Base-by-base conservation (phyloP, 345 rosid species). In the Rhizophora mangle region DNA sequence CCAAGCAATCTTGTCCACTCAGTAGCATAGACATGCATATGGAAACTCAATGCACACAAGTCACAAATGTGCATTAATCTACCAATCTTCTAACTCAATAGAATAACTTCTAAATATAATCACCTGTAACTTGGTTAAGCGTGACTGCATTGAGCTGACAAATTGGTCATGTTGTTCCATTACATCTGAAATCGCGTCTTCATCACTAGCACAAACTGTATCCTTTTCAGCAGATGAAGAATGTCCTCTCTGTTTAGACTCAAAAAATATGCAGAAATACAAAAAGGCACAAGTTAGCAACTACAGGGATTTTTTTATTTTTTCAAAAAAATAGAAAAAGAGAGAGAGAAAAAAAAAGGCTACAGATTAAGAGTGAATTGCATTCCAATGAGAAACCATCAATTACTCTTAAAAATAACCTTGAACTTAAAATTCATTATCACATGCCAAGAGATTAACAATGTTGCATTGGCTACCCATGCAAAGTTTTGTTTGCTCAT, bases 121-220 rank as follows among this genome's bases (percentile, higher is more conserved):
- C 79, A 96, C 99, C 99, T 96, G 97, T 84, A 96, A 81, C 82
- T 89, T 96, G 22, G 90, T 85, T 60, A 92, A 79, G 54, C 99
- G 98, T 74, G 98, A 88, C 63, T 87, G 93, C 97, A 96, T 88
- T 52, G 91, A 85, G 91, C 93, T 84, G 82, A 87, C 54, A 76
- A 92, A 92, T 74, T 96, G 96, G 60, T 81, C 86, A 82, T 90
- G 99, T 19, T 81, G 86, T 78, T 80, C 96, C 86, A 92, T 74
- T 70, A 88, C 68, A 82, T 88, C 93, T 67, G 82, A 84, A 72
- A 80, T 69, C 52, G 78, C 85, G 81, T 92, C 96, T 77, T 89
- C 97, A 62, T 90, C 96, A 75, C 80, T 82, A 63, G 76, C 78
- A 59, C 82, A 84, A 74, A 78, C 77, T 53, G 73, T 76, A 76